phyloP scores from a whole-genome alignment of 1,139 yeast species.

The Blastobotrys capitulatus region DNA sequence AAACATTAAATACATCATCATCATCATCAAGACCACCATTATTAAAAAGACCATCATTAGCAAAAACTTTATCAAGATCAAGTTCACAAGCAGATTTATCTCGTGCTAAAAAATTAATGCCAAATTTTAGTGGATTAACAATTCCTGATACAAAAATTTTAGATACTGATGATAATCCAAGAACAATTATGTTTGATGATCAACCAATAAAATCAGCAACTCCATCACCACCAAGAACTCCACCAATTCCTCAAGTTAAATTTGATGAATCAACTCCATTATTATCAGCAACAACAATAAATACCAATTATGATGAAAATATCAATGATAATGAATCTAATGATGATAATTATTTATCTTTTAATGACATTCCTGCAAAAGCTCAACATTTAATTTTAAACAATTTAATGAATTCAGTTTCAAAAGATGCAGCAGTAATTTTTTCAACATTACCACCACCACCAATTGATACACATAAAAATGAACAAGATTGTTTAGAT shows the following conservation, averaged over 20 bases:
- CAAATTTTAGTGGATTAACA: constrained; percentile 73
- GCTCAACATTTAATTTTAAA: constrained; percentile 88
- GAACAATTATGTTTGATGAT: constrained; percentile 45
- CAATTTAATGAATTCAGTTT: constrained; percentile 68
- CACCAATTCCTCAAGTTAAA: constrained; percentile 1
- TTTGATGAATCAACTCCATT: constrained; percentile 14
- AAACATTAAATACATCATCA: background rate
- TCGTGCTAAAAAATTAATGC: constrained; percentile 32
- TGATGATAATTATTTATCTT: constrained; percentile 26
- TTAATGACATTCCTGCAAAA: constrained; percentile 82
- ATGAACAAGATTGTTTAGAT: constrained; percentile 61
- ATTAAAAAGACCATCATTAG: constrained; percentile 15
- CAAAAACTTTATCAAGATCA: constrained; percentile 17
- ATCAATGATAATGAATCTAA: constrained; percentile 9
- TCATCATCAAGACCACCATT: constrained; percentile 8
- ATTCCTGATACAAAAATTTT: constrained; percentile 68
- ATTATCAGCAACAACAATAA: background rate
- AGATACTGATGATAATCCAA: constrained; percentile 52
- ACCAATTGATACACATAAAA: constrained; percentile 67
- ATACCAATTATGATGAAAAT: background rate
- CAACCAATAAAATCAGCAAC: background rate
- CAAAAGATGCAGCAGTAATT: constrained; percentile 60
- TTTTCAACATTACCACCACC: constrained; percentile 92
- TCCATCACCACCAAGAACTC: background rate
- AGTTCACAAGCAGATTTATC: constrained; percentile 14